Base-by-base conservation (phyloP, 192 early-diverging fungal species). In the Diversispora epigaea region DNA sequence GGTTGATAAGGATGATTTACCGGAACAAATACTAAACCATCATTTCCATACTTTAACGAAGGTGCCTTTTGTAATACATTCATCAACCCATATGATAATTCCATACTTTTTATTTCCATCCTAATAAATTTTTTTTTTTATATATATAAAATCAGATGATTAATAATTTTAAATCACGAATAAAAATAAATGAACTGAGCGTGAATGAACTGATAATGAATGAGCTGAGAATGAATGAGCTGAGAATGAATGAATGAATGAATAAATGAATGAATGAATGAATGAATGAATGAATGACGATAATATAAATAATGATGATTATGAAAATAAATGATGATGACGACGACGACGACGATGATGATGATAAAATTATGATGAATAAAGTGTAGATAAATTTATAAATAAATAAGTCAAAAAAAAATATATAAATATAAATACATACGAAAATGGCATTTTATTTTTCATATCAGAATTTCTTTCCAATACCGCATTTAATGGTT, bases 1-100 rank as follows among this genome's bases (percentile, higher is more conserved):
- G 82, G 57, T 19, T 74, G 76, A 73, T 88, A 88, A 4, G 87
- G 85, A 55, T 62, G 78, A 55, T 83, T 82, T 19, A 86, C 85
- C 62, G 89, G 86, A 6, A 89, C 89, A 75, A 90, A 92, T 41
- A 91, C 86, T 17, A 92, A 75, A 7, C 90, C 89, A 71, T 92
- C 90, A 41, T 80, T 89, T 68, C 83, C 86, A 75, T 90, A 88
- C 52, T 86, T 84, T 65, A 88, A 76, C 45, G 75, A 78, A 12
- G 85, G 78, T 10, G 91, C 88, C 58, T 88, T 76, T 61, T 89
- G 84, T 72, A 92, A 88, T 21, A 90, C 77, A 47, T 77, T 40
- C 40, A 25, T 74, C 12, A 86, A 64, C 9, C 83, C 82, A 73
- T 88, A 89, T 5, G 87, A 80, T 21, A 80, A 63, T 49, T 88